phyloP scores from a whole-genome alignment of 495 filamentous ascomycete genomes.

The Evansstolkia leycettana region DNA sequence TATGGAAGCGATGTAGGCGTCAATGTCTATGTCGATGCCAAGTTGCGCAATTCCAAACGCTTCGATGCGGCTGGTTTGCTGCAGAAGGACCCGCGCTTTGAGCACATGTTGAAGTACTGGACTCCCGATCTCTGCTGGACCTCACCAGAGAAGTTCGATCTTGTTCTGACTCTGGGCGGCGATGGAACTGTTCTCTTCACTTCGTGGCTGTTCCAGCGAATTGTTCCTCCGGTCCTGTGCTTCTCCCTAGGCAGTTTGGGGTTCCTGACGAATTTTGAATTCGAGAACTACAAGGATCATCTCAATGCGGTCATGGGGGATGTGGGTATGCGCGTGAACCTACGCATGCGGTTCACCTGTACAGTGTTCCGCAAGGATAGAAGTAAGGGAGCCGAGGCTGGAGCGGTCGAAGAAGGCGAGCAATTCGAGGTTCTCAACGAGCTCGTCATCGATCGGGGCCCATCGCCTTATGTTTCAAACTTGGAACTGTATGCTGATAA shows the following conservation, averaged over 20 bases:
- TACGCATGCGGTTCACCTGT: conserved; percentile 96
- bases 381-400: conserved; percentile 29
- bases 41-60: conserved; percentile 72
- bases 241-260: conserved; percentile 84
- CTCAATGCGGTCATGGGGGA: conserved; percentile 81
- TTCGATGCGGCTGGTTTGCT: conserved; percentile 69
- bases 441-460: conserved; percentile 92
- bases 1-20: conserved; percentile 72
- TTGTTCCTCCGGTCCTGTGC: conserved; percentile 80
- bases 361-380: conserved; percentile 63
- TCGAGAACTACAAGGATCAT: conserved; percentile 65
- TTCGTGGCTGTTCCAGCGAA: conserved; percentile 85
- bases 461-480: conserved; percentile 93
- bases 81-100: conserved; percentile 55
- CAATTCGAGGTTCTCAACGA: conserved; percentile 96
- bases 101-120: conserved; percentile 82
- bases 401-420: conserved; percentile 58
- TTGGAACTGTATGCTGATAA: conserved; percentile 90
- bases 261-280: conserved; percentile 90
- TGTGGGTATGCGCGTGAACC: conserved; percentile 83
- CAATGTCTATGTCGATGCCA: conserved; percentile 90
- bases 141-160: conserved; percentile 79
- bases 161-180: conserved; percentile 83
- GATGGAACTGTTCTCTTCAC: conserved; percentile 90
- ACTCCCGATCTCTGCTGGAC: conserved; percentile 87